Evolutionary conservation across 208 protist genomes (phyloP), one percentile per base, ranked within the genome.

Genomic region (Trichomonas vaginalis): DNA sequence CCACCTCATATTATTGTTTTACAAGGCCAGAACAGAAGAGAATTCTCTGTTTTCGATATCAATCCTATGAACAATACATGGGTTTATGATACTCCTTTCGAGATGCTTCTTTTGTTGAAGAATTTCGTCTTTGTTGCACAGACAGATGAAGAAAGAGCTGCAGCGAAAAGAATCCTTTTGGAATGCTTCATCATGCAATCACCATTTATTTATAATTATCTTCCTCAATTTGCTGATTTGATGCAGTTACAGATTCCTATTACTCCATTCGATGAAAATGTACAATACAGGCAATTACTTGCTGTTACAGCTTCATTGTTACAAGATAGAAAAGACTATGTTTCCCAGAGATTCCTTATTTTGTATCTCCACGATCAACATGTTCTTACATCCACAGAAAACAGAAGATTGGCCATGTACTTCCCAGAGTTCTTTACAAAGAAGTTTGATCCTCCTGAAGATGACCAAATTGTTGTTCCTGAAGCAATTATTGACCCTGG

Each of bases 401-500:
- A 42, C 39, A 17, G 1, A 35, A 27, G 51, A 92, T 9, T 92
- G 10, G 45, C 86, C 6, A 48, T 8, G 9, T 92, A 48, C 27
- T 92, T 92, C 86, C 86, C 86, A 40, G 86, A 92, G 45, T 92
- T 92, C 86, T 92, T 92, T 27, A 35, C 45, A 14, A 45, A n/a
- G 35, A 3, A 35, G 51, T 17, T 92, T 39, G 0, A 48, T 3
- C 0, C 3, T 39, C 86, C 86, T 15, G 14, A 35, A 51, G 27
- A n/a, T 45, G 14, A 48, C 42, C 35, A 0, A 21, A 39, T 48
- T 39, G 45, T 39, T 10, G 51, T 92, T 2, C 86, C 86, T 12
- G 27, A 92, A 8, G 45, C 37, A 15, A 48, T 14, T 39, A 35
- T 92, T 51, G 86, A 92, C 56, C 86, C 86, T 39, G 86, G 15